These are phyloP conservation scores for Coemansia sp. DNA, from an alignment of 192 early-diverging fungal species.

Conservation along the genomic window DNA sequence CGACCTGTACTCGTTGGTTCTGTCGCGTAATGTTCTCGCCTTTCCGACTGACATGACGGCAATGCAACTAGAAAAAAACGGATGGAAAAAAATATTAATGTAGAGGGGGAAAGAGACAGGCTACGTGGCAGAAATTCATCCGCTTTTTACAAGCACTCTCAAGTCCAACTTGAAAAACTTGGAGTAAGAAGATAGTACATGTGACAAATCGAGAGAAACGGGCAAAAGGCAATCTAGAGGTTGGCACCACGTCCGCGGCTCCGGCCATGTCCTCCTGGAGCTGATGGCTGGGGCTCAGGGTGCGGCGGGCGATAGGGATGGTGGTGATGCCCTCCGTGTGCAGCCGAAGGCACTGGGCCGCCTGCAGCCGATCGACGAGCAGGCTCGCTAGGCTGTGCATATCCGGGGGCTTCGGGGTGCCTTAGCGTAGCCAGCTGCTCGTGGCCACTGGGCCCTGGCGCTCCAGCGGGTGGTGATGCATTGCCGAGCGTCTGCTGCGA, in stretches of 20 bases:
- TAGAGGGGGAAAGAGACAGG: background rate
- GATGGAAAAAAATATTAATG: background rate
- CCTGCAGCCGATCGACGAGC: slow-evolving; percentile 16
- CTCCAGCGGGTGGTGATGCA: background rate
- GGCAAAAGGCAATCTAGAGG: background rate
- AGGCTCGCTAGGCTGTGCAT: background rate
- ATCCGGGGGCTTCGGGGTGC: background rate
- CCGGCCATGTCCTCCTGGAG: slow-evolving; percentile 1
- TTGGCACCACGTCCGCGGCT: slow-evolving; percentile 1
- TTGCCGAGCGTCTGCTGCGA: background rate
- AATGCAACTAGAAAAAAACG: slow-evolving; percentile 1
- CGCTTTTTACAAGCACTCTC: too few species aligned
- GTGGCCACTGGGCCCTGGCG: background rate
- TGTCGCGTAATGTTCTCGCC: slow-evolving; percentile 54
- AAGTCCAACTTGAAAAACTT: background rate
- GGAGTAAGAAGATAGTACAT: background rate
- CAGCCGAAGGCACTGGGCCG: slow-evolving; percentile 18
- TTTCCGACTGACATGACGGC: slow-evolving; percentile 22
- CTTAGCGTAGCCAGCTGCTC: background rate
- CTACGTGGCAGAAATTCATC: too few species aligned
- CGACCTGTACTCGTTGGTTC: slow-evolving; percentile 87
- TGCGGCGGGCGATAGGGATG: slow-evolving; percentile 25
- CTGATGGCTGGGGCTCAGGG: slow-evolving; percentile 4
- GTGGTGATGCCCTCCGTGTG: slow-evolving; percentile 8
- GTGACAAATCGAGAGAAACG: background rate